Percentiles rank a stretch among this genome's conserved stretches.
Conservation (phyloP, 2,329 filamentous ascomycete species). For the Cytospora schulzeri region DNA sequence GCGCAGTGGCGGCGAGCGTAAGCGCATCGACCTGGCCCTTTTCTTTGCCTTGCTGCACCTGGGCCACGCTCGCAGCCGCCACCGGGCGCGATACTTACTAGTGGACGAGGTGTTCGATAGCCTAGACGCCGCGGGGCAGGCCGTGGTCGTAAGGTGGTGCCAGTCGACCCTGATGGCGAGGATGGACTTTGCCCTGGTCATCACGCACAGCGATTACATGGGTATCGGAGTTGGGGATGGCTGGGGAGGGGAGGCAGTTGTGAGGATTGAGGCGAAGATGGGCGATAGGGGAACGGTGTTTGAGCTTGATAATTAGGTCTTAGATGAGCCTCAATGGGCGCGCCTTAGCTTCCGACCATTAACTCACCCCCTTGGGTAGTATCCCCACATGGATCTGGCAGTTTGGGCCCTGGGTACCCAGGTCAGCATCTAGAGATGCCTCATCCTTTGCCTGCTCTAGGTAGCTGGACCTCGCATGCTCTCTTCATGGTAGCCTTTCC, state of each 20-base stretch:
- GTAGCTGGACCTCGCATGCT: too few species aligned
- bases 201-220: conserved; percentile 18
- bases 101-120: conserved; percentile 40
- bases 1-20: conserved; percentile 40
- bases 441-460: too few species aligned
- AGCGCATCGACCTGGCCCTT: conserved; percentile 39
- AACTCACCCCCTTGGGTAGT: too few species aligned
- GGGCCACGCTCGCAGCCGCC: conserved; percentile 32
- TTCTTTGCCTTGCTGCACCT: conserved; percentile 39
- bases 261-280: neutral
- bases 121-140: conserved; percentile 36
- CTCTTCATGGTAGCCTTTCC: too few species aligned
- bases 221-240: neutral
- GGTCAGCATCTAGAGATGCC: too few species aligned
- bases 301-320: neutral
- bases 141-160: conserved; percentile 31
- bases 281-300: neutral
- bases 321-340: too few species aligned
- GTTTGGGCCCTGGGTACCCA: too few species aligned
- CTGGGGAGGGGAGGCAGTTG: neutral
- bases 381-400: too few species aligned
- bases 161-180: neutral
- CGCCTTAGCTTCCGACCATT: too few species aligned
- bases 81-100: conserved; percentile 38
- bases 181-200: conserved; percentile 8